A percentile compares a stretch with the other conserved stretches of the same genome.
These are phyloP conservation scores for Entomortierella chlamydospora DNA, from an alignment of 192 early-diverging fungal genomes.

Conservation along the genomic window DNA sequence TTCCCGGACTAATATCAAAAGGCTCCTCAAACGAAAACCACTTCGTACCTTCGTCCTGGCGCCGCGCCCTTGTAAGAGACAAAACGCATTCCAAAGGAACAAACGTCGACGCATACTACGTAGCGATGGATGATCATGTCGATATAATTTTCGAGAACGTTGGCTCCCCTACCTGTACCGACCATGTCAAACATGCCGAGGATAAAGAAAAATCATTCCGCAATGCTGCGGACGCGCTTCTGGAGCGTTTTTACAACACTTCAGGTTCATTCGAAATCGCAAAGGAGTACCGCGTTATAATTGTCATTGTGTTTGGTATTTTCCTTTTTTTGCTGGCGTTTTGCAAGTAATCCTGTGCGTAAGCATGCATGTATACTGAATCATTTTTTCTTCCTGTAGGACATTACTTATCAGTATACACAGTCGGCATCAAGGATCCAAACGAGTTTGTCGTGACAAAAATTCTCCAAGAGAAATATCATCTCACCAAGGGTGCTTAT, in stretches of 20 bases:
- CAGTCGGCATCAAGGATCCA: not conserved
- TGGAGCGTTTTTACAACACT: slow-evolving; percentile 14
- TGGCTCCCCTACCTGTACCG: slow-evolving; percentile 14
- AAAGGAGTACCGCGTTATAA: slow-evolving; percentile 8
- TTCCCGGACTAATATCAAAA: slow-evolving; percentile 22
- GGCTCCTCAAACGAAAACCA: slow-evolving; percentile 27
- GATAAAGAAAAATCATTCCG: slow-evolving; percentile 20
- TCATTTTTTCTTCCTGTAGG: not conserved
- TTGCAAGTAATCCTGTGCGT: not conserved
- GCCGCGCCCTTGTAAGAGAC: slow-evolving; percentile 13
- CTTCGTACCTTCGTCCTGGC: slow-evolving; percentile 16
- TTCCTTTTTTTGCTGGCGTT: not conserved
- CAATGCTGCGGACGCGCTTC: slow-evolving; percentile 16
- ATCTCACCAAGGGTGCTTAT: not conserved
- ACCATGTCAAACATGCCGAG: slow-evolving; percentile 8
- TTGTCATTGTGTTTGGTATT: slow-evolving; percentile 21
- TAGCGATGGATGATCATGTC: slow-evolving; percentile 3
- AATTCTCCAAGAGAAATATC: not conserved
- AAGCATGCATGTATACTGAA: not conserved
- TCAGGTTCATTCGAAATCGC: slow-evolving; percentile 17
- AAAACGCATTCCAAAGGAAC: slow-evolving; percentile 16
- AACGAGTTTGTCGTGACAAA: slow-evolving; percentile 1
- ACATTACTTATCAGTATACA: slow-evolving; percentile 1
- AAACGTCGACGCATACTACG: slow-evolving; percentile 17
- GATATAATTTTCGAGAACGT: slow-evolving; percentile 29